Evolutionary conservation across 768 basidiomycete genomes (phyloP).

Genomic region (Mycena capillaripes): DNA sequence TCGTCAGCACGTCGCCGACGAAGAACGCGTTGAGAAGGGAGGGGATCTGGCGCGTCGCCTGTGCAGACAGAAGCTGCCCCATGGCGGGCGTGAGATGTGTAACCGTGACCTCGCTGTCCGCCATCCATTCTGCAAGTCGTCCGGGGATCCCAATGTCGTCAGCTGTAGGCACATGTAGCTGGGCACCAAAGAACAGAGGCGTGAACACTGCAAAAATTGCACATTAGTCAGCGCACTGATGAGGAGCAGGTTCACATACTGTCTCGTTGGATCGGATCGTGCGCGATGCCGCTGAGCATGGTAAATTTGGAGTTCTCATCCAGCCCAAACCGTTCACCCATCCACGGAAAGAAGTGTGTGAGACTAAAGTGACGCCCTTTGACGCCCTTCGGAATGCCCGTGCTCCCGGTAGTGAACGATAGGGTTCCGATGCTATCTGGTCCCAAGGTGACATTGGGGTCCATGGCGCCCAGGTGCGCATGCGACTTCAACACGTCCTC

Average conservation of each 20-base stretch:
- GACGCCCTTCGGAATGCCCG: conserved; percentile 99
- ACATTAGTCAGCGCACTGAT: neutral
- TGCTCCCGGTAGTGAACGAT: conserved; percentile 97
- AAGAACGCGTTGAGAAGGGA: conserved; percentile 94
- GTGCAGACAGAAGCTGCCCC: conserved; percentile 94
- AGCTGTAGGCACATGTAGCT: conserved; percentile 94
- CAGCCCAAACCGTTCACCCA: conserved; percentile 90
- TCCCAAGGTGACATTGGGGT: conserved; percentile 89
- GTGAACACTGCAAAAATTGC: conserved; percentile 84
- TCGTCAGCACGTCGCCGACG: conserved; percentile 98
- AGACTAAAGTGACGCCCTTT: conserved; percentile 94
- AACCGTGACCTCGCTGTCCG: conserved; percentile 89
- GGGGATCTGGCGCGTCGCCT: conserved; percentile 88
- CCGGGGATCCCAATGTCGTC: conserved; percentile 99
- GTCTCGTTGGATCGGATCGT: conserved; percentile 98
- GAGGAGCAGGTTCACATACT: conserved; percentile 71
- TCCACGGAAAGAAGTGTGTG: conserved; percentile 99
- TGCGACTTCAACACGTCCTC: conserved; percentile 75
- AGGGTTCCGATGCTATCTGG: conserved; percentile 96
- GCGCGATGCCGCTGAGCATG: conserved; percentile 98
- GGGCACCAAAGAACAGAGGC: conserved; percentile 96
- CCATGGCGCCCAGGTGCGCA: conserved; percentile 69
- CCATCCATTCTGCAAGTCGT: conserved; percentile 98
- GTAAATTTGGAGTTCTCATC: conserved; percentile 87
- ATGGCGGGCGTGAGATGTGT: conserved; percentile 99